Conservation (phyloP, 2,329 filamentous ascomycete species). For the Pseudogymnoascus sp. region DNA sequence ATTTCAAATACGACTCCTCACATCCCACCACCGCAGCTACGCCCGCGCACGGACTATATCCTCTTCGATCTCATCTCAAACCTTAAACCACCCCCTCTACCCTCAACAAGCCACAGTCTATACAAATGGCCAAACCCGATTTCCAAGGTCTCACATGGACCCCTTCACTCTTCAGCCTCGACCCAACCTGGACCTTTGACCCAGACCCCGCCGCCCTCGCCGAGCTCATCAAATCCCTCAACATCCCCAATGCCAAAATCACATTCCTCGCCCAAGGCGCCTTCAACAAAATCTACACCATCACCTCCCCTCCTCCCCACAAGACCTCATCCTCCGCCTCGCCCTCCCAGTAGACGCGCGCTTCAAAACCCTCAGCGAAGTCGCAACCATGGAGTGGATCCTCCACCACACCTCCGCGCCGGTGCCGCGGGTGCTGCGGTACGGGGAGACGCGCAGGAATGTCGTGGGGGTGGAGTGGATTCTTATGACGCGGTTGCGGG, state of each 20-base stretch:
- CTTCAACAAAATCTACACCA: slow-evolving; percentile 28
- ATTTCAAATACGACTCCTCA: too few relatives aligned
- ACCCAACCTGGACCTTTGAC: background rate
- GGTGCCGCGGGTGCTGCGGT: slow-evolving; percentile 29
- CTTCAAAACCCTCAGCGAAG: slow-evolving; percentile 33
- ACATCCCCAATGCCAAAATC: slow-evolving; percentile 1
- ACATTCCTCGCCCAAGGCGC: slow-evolving; percentile 21
- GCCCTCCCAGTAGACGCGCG: slow-evolving; percentile 30
- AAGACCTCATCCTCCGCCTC: slow-evolving; percentile 28
- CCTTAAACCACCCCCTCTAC: too few relatives aligned
- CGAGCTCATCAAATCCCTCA: background rate
- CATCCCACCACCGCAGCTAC: too few relatives aligned
- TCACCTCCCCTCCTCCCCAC: slow-evolving; percentile 19
- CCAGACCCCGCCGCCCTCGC: background rate
- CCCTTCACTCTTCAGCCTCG: background rate
- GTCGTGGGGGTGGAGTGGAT: slow-evolving; percentile 36
- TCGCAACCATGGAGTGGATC: slow-evolving; percentile 31
- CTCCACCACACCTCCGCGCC: slow-evolving; percentile 26
- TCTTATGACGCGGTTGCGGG: slow-evolving; percentile 27
- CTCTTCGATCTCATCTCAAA: too few relatives aligned
- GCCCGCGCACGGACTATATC: too few relatives aligned
- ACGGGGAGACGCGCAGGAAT: slow-evolving; percentile 27
- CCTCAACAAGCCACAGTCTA: too few relatives aligned
- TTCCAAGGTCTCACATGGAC: background rate
- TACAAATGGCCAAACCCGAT: background rate